A percentile compares a stretch with the other conserved stretches of the same genome.
These are phyloP conservation scores for Phlebopus sp. DNA, from an alignment of 1,284 basidiomycete genomes.

Conservation along the genomic window DNA sequence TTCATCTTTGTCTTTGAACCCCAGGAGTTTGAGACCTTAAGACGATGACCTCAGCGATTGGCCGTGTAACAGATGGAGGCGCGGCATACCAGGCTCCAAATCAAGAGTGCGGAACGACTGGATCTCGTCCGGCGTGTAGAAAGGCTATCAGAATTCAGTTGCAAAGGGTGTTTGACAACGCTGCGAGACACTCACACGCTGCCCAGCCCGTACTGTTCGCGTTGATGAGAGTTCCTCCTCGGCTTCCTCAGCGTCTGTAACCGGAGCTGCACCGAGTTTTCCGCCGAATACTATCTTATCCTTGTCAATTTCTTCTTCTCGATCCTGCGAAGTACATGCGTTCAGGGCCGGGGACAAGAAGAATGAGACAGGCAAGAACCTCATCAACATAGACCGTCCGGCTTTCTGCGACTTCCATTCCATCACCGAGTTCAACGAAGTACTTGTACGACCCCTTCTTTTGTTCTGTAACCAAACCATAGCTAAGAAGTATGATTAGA, in stretches of 20 bases:
- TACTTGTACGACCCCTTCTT: constrained; percentile 78
- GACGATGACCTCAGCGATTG: not conserved
- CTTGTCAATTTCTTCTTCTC: constrained; percentile 57
- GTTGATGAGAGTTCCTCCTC: constrained; percentile 30
- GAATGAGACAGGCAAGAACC: constrained; percentile 37
- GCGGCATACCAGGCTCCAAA: constrained; percentile 63
- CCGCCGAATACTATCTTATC: constrained; percentile 61
- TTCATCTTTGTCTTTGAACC: constrained; percentile 79
- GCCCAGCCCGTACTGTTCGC: constrained; percentile 47
- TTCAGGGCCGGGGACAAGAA: constrained; percentile 11
- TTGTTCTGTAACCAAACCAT: constrained; percentile 83
- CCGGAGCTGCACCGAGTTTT: constrained; percentile 46
- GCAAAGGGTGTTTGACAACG: constrained; percentile 1
- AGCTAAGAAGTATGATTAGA: constrained; percentile 45
- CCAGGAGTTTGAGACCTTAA: constrained; percentile 86
- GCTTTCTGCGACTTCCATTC: constrained; percentile 69
- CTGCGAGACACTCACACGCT: constrained; percentile 39
- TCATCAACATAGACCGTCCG: constrained; percentile 78
- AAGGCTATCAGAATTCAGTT: constrained; percentile 49
- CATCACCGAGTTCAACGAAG: constrained; percentile 76
- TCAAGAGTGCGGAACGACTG: constrained; percentile 77
- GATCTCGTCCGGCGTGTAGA: constrained; percentile 85
- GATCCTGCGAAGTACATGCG: constrained; percentile 42
- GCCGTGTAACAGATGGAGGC: not conserved
- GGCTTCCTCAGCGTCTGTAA: constrained; percentile 46